Percentiles rank a stretch among this genome's conserved stretches.
phyloP scores from a whole-genome alignment of 2,329 filamentous ascomycete species.

The Neopestalotiopsis sp. region DNA sequence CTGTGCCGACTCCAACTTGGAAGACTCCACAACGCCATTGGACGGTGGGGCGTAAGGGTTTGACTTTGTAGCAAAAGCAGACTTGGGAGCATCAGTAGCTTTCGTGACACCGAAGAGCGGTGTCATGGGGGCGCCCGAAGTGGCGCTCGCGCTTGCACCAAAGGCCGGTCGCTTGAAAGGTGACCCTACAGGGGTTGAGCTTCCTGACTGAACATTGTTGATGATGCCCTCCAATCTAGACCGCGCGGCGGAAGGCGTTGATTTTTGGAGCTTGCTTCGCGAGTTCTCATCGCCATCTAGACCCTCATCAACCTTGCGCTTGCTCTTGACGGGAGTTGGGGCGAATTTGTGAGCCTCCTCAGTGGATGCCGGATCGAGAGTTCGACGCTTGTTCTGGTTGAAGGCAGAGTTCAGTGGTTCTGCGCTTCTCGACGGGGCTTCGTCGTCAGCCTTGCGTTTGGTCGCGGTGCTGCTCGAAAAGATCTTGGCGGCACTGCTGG shows the following conservation, averaged over 20 bases:
- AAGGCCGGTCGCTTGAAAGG: conserved; percentile 29
- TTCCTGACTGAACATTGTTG: conserved; percentile 49
- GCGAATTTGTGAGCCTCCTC: conserved; percentile 40
- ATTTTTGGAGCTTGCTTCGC: conserved; percentile 56
- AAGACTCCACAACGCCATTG: conserved; percentile 42
- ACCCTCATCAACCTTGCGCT: conserved; percentile 54
- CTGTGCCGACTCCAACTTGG: conserved; percentile 43
- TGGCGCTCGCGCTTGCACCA: conserved; percentile 17
- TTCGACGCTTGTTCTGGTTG: conserved; percentile 56
- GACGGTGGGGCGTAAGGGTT: conserved; percentile 39
- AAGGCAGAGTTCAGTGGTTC: conserved; percentile 39
- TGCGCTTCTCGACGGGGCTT: conserved; percentile 44
- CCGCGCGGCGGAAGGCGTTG: conserved; percentile 58
- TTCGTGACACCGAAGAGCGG: conserved; percentile 27
- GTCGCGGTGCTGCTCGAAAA: conserved; percentile 23
- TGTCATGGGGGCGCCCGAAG: conserved; percentile 5
- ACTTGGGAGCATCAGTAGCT: conserved; percentile 19
- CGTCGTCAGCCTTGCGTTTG: conserved; percentile 64
- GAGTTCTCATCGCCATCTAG: conserved; percentile 52
- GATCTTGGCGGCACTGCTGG: conserved; percentile 34
- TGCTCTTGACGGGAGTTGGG: conserved; percentile 50
- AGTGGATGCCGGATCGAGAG: conserved; percentile 42
- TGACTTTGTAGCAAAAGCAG: conserved; percentile 33
- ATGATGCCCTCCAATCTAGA: conserved; percentile 62
- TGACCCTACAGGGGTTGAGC: conserved; percentile 33